Evolutionary conservation across 768 basidiomycete species (phyloP), one percentile per base, ranked within the genome.

Genomic region (Pholiota molesta): DNA sequence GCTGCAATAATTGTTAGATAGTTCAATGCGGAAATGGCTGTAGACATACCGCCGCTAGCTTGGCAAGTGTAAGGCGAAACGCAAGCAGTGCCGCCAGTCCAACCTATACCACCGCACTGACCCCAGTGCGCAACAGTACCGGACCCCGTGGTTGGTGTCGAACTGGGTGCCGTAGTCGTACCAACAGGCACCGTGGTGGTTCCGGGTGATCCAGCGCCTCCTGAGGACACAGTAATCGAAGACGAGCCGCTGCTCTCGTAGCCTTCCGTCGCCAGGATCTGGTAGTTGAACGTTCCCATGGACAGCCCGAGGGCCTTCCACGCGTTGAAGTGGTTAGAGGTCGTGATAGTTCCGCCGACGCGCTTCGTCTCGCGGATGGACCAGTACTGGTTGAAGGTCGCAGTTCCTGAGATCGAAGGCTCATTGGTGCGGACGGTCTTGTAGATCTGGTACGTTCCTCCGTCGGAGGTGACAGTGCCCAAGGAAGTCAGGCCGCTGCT

Each of bases 191-290:
- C 7, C 5, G 55, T 16, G 23, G 61, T 16, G 19, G 61, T 16
- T 19, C 37, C 61, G 1, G 35, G 7, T 1, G 11, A 11, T 37
- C 35, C 35, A 9, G 9, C 33, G 10, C 35, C 47, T 14, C 52
- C 47, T 8, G 40, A 3, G 61, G 59, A 44, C 26, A 65, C 37
- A 35, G 61, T 62, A 40, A 65, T 62, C 5, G 64, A 65, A 7
- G 64, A 65, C 23, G 68, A 68, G 16, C 79, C 79, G 44, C 74
- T 79, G 70, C 77, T 78, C 64, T 73, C 64, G 69, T 80, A 79
- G 3, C 79, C 79, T 61, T 83, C 81, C 11, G 79, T 79, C 28
- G 81, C 80, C 57, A 82, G 68, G 58, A 83, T 81, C 74, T 81
- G 80, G 69, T 81, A 81, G 66, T 76, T 73, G 71, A 74, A 74